These are phyloP conservation scores for Russula virescens DNA, from an alignment of 768 basidiomycete species.

Conservation along the genomic window DNA sequence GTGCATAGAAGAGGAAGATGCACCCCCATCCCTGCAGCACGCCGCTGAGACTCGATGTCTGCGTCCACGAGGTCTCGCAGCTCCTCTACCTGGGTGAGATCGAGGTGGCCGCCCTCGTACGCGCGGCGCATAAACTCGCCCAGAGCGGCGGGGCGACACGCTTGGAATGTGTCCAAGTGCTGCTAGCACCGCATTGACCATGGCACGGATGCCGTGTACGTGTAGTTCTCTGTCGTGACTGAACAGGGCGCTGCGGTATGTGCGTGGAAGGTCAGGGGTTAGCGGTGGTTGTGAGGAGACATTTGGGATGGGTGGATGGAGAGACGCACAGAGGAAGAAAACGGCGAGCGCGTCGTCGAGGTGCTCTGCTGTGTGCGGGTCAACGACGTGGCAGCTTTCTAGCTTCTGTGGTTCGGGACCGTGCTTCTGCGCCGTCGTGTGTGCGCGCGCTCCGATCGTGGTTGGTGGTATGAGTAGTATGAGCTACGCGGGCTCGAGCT, in stretches of 20 bases:
- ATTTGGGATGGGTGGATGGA: too few relatives aligned
- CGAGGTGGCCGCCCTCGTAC: too few relatives aligned
- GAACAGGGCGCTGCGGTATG: conserved; percentile 66
- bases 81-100: conserved; percentile 86
- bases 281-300: too few relatives aligned
- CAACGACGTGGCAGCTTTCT: conserved; percentile 63
- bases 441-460: conserved; percentile 15
- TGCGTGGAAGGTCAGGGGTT: too few relatives aligned
- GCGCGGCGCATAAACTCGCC: too few relatives aligned
- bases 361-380: too few relatives aligned
- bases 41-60: conserved; percentile 78
- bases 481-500: too few relatives aligned
- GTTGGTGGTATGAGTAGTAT: not conserved
- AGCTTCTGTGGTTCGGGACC: conserved; percentile 66
- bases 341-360: conserved; percentile 75
- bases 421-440: not conserved
- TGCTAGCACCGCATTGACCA: conserved; percentile 62
- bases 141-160: conserved; percentile 70
- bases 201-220: conserved; percentile 79
- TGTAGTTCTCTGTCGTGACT: conserved; percentile 83
- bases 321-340: conserved; percentile 68
- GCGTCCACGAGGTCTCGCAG: conserved; percentile 83
- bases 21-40: conserved; percentile 60
- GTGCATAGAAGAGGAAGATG: conserved; percentile 29
- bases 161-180: conserved; percentile 57